phyloP scores from a whole-genome alignment of 2,329 filamentous ascomycete species.

The Botryotinia convoluta region DNA sequence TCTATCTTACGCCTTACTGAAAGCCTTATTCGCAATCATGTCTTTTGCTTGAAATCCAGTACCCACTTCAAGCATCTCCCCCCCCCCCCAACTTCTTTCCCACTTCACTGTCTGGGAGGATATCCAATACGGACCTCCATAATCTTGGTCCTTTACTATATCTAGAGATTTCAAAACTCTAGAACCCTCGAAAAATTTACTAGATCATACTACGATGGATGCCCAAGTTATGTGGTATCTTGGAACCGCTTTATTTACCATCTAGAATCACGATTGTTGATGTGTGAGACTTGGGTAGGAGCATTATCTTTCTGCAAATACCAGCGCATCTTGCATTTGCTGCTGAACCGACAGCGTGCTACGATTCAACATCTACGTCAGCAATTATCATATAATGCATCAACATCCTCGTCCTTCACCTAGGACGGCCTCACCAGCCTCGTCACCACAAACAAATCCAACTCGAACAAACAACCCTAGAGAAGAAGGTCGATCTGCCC shows the following conservation, averaged over 20 bases:
- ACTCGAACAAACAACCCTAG: slow-evolving; percentile 71
- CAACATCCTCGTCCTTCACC: slow-evolving; percentile 79
- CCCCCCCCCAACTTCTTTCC: neutral
- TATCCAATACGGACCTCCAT: slow-evolving; percentile 3
- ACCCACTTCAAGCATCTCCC: slow-evolving; percentile 8
- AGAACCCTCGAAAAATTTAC: slow-evolving; percentile 13
- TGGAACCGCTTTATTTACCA: slow-evolving; percentile 31
- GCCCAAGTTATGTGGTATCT: slow-evolving; percentile 38
- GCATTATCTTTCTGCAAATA: slow-evolving; percentile 28
- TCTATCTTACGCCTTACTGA: neutral
- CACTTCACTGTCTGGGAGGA: neutral
- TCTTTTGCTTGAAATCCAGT: slow-evolving; percentile 7
- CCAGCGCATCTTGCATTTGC: slow-evolving; percentile 23
- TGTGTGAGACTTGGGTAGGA: slow-evolving; percentile 26
- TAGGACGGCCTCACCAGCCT: slow-evolving; percentile 69
- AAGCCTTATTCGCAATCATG: slow-evolving; percentile 15
- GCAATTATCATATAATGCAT: slow-evolving; percentile 63
- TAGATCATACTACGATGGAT: slow-evolving; percentile 35
- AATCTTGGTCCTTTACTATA: neutral
- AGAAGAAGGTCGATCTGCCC: slow-evolving; percentile 55
- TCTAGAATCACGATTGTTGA: slow-evolving; percentile 34
- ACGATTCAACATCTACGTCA: slow-evolving; percentile 25
- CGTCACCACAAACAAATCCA: slow-evolving; percentile 69
- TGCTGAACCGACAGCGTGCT: slow-evolving; percentile 28
- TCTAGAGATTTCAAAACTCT: neutral